These are phyloP conservation scores for Fusarium sp. DNA, from an alignment of 2,329 filamentous ascomycete species.

Conservation along the genomic window DNA sequence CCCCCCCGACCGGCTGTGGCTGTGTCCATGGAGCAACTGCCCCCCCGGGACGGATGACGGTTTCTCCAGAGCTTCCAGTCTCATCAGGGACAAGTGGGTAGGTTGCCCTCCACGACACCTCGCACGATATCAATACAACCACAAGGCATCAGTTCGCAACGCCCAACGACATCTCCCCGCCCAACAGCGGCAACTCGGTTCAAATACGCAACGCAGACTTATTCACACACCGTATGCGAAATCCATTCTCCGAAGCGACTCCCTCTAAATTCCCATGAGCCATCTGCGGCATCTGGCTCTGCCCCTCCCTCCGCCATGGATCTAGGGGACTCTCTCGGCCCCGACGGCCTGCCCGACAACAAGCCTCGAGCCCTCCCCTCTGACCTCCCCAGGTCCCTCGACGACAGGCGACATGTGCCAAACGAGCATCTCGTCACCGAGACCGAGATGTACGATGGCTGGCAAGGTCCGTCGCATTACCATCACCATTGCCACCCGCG, in stretches of 20 bases:
- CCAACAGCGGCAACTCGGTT: neutral
- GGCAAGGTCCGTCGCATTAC: slow-evolving; percentile 77
- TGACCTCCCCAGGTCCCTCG: slow-evolving; percentile 90
- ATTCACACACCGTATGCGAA: slow-evolving; percentile 3
- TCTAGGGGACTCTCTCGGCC: slow-evolving; percentile 62
- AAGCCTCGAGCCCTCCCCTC: slow-evolving; percentile 73
- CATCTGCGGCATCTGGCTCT: slow-evolving; percentile 46
- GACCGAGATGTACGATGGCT: slow-evolving; percentile 98
- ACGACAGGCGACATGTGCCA: slow-evolving; percentile 82
- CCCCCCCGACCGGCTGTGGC: slow-evolving; percentile 34
- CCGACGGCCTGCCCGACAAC: slow-evolving; percentile 50
- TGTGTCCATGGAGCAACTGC: slow-evolving; percentile 18
- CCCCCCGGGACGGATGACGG: neutral
- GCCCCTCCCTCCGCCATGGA: slow-evolving; percentile 66
- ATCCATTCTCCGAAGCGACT: slow-evolving; percentile 3
- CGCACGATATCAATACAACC: slow-evolving; percentile 37
- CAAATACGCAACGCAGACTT: neutral
- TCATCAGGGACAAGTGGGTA: slow-evolving; percentile 41
- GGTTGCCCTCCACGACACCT: slow-evolving; percentile 39
- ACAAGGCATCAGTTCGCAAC: slow-evolving; percentile 2
- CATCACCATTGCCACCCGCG: slow-evolving; percentile 22
- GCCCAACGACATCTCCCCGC: slow-evolving; percentile 11
- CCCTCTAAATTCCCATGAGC: slow-evolving; percentile 47
- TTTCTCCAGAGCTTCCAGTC: slow-evolving; percentile 2
- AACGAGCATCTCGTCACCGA: slow-evolving; percentile 75